Evolutionary conservation across 169 alveolate species (phyloP).

Genomic region (Toxoplasma gondii): DNA sequence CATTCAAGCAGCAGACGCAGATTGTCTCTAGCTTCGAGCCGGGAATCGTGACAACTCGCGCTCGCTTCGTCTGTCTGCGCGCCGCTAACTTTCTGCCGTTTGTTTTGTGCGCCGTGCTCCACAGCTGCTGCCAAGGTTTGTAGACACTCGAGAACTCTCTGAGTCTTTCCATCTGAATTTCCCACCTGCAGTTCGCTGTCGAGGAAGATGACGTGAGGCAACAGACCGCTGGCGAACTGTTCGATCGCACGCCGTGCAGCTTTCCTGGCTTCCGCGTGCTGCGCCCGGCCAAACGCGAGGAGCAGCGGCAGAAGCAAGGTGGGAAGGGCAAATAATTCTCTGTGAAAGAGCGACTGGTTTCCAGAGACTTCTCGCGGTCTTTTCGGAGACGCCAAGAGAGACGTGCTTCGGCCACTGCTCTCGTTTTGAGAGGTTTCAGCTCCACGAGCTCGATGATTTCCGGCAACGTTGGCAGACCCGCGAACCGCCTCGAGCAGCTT

Average conservation of each 20-base stretch:
- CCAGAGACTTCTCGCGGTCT: background rate
- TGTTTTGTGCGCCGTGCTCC: background rate
- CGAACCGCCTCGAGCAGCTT: background rate
- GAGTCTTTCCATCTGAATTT: background rate
- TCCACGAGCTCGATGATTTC: background rate
- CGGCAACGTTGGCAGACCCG: background rate
- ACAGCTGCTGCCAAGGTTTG: background rate
- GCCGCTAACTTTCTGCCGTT: background rate
- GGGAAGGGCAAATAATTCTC: background rate
- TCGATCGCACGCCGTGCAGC: background rate
- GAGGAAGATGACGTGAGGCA: background rate
- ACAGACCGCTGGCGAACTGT: background rate
- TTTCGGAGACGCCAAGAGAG: background rate
- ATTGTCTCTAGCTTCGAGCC: background rate
- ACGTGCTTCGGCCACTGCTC: background rate
- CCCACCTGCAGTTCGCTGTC: background rate
- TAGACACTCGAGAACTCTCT: background rate
- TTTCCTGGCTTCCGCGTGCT: background rate
- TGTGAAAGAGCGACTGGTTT: background rate
- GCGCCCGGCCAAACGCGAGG: background rate
- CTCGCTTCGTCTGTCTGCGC: background rate
- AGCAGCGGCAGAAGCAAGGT: background rate
- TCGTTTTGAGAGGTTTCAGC: background rate
- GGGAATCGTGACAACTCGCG: background rate
- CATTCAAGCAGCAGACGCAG: background rate